These are phyloP conservation scores for Dioscorea alata DNA, from an alignment of 106 monocot genomes.

Conservation along the genomic window DNA sequence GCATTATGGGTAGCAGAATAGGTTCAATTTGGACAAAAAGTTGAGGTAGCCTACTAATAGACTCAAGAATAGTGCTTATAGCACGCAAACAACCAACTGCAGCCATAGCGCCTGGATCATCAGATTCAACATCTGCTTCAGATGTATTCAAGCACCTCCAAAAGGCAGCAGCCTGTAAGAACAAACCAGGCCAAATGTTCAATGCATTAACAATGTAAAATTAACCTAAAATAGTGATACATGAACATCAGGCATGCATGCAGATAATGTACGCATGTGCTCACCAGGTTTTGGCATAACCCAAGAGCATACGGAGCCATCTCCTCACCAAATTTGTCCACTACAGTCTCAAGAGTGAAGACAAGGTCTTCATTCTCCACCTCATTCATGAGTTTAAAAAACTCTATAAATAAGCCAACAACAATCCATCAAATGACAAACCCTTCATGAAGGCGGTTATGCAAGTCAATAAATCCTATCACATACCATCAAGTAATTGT, in stretches of 20 bases:
- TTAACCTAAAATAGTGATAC: background rate
- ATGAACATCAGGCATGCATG: background rate
- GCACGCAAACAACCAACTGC: constrained; percentile 98
- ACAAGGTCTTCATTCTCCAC: constrained; percentile 99
- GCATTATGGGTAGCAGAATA: constrained; percentile 89
- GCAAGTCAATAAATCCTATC: background rate
- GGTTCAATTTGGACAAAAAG: constrained; percentile 88
- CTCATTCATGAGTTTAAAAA: constrained; percentile 99
- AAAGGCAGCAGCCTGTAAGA: constrained; percentile 72
- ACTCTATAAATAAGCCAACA: constrained; percentile 45
- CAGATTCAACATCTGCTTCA: constrained; percentile 78
- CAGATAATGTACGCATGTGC: background rate
- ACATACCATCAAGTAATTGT: constrained; percentile 94
- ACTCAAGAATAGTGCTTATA: constrained; percentile 96
- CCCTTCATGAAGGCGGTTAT: background rate
- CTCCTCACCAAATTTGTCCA: constrained; percentile 99
- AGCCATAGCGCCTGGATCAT: constrained; percentile 91
- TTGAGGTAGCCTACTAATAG: constrained; percentile 87
- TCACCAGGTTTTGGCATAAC: constrained; percentile 92
- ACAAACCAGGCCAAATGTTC: background rate
- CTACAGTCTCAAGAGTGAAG: constrained; percentile 94
- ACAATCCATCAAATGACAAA: background rate
- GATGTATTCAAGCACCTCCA: constrained; percentile 86
- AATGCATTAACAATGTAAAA: background rate
- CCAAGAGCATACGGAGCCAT: constrained; percentile 99